Evolutionary conservation across 306 rosid species (phyloP).

Genomic region (Lathyrus sativus): DNA sequence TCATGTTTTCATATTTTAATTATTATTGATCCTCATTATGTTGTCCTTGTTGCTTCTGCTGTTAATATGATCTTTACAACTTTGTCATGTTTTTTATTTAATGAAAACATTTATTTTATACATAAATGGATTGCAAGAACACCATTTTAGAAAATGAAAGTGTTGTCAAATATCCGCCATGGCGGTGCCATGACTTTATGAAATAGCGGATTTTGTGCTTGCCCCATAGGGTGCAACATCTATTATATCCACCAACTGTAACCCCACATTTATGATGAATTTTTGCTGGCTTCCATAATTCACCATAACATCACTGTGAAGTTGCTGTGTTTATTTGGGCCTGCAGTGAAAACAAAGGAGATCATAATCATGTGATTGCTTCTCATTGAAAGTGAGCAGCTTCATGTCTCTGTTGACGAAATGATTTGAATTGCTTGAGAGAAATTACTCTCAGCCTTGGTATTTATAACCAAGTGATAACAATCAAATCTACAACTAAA

Average conservation of each 20-base stretch:
- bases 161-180: neutral
- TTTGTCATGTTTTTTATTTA: slow-evolving; percentile 4
- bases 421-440: no score
- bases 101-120: slow-evolving; percentile 12
- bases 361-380: neutral
- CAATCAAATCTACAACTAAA: no score
- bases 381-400: slow-evolving; percentile 5
- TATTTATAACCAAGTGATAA: no score
- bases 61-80: slow-evolving; percentile 10
- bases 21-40: neutral
- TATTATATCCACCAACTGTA: neutral
- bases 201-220: neutral
- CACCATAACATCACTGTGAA: neutral
- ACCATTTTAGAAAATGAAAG: neutral
- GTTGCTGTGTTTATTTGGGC: slow-evolving; percentile 3
- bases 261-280: neutral
- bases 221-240: neutral
- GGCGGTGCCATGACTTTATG: neutral
- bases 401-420: neutral
- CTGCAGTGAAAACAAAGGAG: neutral
- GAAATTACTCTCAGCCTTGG: no score
- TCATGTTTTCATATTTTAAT: slow-evolving; percentile 28
- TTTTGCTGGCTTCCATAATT: neutral
- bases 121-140: slow-evolving; percentile 6
- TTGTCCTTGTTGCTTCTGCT: slow-evolving; percentile 28